These are phyloP conservation scores for Melampsora occidentalis DNA, from an alignment of 1,284 basidiomycete genomes.

Conservation along the genomic window DNA sequence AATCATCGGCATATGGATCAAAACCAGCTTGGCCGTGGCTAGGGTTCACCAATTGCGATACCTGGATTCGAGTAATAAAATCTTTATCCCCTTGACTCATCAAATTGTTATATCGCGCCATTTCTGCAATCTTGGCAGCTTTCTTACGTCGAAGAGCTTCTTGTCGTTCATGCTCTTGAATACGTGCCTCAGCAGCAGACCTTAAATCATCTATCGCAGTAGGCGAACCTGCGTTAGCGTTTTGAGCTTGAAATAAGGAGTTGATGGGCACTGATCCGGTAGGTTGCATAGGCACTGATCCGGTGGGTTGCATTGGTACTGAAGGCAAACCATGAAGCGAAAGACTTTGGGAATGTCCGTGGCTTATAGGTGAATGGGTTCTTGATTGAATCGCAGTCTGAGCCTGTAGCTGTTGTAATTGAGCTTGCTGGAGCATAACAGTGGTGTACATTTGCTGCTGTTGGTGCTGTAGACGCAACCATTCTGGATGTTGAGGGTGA, in stretches of 20 bases:
- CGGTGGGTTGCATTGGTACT: not conserved
- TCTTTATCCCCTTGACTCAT: constrained; percentile 99
- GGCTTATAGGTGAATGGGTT: constrained; percentile 14
- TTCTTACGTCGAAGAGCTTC: constrained; percentile 76
- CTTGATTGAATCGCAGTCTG: constrained; percentile 9
- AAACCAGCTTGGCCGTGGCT: constrained; percentile 55
- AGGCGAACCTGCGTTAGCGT: not conserved
- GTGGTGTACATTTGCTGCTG: constrained; percentile 43
- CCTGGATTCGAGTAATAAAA: constrained; percentile 98
- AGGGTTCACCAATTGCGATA: constrained; percentile 79
- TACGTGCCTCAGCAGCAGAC: constrained; percentile 64
- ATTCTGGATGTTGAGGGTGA: constrained; percentile 44
- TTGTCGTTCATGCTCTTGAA: constrained; percentile 77
- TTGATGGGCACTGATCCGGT: not conserved
- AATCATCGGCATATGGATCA: constrained; percentile 96
- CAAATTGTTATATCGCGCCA: constrained; percentile 93
- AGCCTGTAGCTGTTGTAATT: constrained; percentile 7
- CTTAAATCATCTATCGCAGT: constrained; percentile 36
- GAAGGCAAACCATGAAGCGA: not conserved
- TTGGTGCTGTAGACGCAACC: constrained; percentile 42
- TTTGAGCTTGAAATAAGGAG: not conserved
- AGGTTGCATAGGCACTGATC: not conserved
- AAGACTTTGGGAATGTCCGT: constrained; percentile 24
- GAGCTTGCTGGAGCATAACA: constrained; percentile 20
- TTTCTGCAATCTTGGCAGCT: constrained; percentile 77